These are phyloP conservation scores for Cryptococcus sp. DNA, from an alignment of 1,284 basidiomycete species.

Conservation along the genomic window DNA sequence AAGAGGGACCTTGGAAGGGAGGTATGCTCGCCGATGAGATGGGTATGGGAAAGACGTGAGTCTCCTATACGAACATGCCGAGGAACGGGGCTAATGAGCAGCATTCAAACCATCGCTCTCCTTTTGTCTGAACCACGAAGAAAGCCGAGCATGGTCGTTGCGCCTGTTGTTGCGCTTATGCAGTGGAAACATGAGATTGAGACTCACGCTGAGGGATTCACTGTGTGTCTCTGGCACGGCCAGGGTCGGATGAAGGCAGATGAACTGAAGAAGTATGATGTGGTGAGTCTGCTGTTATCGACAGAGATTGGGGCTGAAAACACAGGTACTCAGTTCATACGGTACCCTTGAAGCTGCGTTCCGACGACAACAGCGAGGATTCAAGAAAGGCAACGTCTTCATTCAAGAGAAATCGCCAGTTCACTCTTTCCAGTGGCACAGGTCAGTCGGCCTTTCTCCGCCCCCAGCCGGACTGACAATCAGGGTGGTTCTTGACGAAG, in stretches of 20 bases:
- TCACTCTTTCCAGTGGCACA: constrained; percentile 82
- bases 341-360: constrained; percentile 88
- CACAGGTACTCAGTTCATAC: constrained; percentile 52
- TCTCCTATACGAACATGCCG: background rate
- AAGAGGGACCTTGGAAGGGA: constrained; percentile 79
- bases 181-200: constrained; percentile 97
- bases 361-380: constrained; percentile 88
- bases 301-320: background rate
- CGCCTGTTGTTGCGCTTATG: constrained; percentile 96
- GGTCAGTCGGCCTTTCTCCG: constrained; percentile 58
- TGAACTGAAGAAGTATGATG: constrained; percentile 78
- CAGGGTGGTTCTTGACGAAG: constrained; percentile 71
- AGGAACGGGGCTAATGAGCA: constrained; percentile 40
- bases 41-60: constrained; percentile 82
- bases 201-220: constrained; percentile 69
- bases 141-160: constrained; percentile 85
- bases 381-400: constrained; percentile 77
- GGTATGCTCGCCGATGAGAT: constrained; percentile 77
- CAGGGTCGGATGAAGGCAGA: constrained; percentile 55
- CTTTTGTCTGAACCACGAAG: constrained; percentile 62
- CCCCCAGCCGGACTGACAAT: background rate
- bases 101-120: constrained; percentile 92
- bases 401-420: constrained; percentile 85
- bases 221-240: constrained; percentile 88
- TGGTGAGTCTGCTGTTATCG: constrained; percentile 56